Evolutionary conservation across 1,284 basidiomycete genomes (phyloP).

Genomic region (Meripilus lineatus): DNA sequence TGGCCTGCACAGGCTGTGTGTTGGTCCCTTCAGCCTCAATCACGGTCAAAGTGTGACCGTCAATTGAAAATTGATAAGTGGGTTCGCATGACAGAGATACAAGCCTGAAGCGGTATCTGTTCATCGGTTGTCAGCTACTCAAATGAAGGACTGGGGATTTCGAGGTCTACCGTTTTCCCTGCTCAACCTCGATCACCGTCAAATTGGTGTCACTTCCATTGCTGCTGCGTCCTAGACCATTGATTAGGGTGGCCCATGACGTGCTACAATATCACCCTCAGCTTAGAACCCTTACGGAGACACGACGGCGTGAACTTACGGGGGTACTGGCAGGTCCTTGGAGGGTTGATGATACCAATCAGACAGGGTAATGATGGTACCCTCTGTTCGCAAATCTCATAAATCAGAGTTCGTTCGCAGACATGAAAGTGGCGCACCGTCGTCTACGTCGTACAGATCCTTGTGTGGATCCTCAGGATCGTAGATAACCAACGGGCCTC

Average conservation of each 20-base stretch:
- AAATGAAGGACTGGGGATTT: too few relatives aligned
- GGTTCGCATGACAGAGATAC: constrained; percentile 41
- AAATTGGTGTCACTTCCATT: constrained; percentile 18
- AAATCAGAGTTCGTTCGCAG: neutral
- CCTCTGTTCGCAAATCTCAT: constrained; percentile 12
- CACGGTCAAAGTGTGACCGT: constrained; percentile 29
- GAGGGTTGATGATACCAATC: constrained; percentile 23
- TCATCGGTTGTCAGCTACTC: neutral
- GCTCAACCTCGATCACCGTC: constrained; percentile 26
- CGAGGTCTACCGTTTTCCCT: constrained; percentile 27
- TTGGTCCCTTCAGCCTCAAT: constrained; percentile 5
- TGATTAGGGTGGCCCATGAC: constrained; percentile 48
- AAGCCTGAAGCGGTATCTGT: constrained; percentile 35
- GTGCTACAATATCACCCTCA: too few relatives aligned
- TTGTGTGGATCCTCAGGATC: constrained; percentile 36
- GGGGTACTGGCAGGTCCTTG: too few relatives aligned
- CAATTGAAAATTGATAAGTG: constrained; percentile 33
- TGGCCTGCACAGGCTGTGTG: neutral
- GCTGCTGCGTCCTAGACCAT: constrained; percentile 35
- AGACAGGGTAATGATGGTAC: constrained; percentile 22
- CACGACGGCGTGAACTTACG: constrained; percentile 13
- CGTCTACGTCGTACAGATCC: constrained; percentile 38
- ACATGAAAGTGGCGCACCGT: constrained; percentile 23
- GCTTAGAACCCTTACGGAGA: too few relatives aligned
- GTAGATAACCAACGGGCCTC: constrained; percentile 36